Evolutionary conservation across 164 flowering plant species (phyloP).

Genomic region (Platanus orientalis): DNA sequence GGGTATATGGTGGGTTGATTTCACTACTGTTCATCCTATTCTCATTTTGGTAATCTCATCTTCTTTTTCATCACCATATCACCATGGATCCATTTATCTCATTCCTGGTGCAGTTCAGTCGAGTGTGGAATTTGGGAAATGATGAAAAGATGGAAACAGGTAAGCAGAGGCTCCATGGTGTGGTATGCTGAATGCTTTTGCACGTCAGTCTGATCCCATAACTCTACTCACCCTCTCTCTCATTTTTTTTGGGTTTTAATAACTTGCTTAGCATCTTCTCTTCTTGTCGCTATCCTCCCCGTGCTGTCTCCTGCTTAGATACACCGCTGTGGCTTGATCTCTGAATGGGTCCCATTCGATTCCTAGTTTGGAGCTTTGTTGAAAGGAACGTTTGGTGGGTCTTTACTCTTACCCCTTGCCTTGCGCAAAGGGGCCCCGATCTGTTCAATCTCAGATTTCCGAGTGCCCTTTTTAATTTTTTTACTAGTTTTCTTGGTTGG

Average conservation of each 20-base stretch:
- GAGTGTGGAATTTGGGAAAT: slow-evolving; percentile 23
- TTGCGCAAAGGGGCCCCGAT: background rate
- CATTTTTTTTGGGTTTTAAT: background rate
- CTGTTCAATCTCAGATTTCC: background rate
- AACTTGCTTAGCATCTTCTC: background rate
- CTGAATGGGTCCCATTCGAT: too few species aligned
- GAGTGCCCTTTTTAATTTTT: background rate
- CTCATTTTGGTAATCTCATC: background rate
- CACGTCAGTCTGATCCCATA: slow-evolving; percentile 42
- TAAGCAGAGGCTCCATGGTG: slow-evolving; percentile 11
- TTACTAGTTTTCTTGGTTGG: background rate
- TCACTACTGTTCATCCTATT: background rate
- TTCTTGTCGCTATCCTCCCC: background rate
- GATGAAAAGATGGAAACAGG: slow-evolving; percentile 4
- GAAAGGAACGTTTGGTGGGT: background rate
- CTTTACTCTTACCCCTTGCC: too few species aligned
- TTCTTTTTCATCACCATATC: too few species aligned
- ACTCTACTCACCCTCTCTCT: background rate
- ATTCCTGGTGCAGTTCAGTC: too few species aligned
- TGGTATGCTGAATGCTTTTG: slow-evolving; percentile 28
- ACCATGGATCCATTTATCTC: too few species aligned
- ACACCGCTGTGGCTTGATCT: too few species aligned
- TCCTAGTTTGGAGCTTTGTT: too few species aligned
- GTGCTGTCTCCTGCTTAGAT: too few species aligned
- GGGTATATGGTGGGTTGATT: too few species aligned